Conservation (phyloP, 176 grass and related monocot genomes). For the Eragrostis nindensis region DNA sequence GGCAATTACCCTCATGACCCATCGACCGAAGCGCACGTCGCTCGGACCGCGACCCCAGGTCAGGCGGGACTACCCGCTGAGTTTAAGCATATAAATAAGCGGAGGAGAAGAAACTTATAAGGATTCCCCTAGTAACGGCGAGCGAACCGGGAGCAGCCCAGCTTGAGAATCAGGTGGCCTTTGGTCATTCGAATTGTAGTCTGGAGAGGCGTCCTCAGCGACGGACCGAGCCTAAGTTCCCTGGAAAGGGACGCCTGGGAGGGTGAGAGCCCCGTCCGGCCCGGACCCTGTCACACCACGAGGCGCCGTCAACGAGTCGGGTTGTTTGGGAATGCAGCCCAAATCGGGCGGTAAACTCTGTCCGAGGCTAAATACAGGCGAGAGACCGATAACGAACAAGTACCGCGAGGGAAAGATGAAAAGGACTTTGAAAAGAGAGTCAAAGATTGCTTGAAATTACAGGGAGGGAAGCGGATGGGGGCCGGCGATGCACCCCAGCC, state of each 20-base stretch:
- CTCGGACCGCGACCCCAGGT: too few relatives aligned
- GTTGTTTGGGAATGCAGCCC: constrained; percentile 67
- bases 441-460: constrained; percentile 89
- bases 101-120: constrained; percentile 41
- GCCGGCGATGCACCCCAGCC: constrained; percentile 48
- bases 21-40: too few relatives aligned
- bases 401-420: constrained; percentile 82
- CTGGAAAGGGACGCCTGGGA: constrained; percentile 65
- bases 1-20: too few relatives aligned
- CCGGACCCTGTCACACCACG: constrained; percentile 60
- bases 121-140: constrained; percentile 44
- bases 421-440: constrained; percentile 91
- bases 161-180: too few relatives aligned
- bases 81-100: not conserved
- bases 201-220: constrained; percentile 58
- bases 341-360: constrained; percentile 58
- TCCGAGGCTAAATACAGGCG: constrained; percentile 69
- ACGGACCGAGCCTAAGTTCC: constrained; percentile 54
- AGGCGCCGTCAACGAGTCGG: constrained; percentile 57
- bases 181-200: constrained; percentile 34
- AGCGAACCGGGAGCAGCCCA: constrained; percentile 41
- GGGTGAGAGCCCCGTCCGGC: constrained; percentile 75
- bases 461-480: constrained; percentile 82
- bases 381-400: constrained; percentile 74
- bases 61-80: too few relatives aligned